Percentiles rank a stretch among this genome's conserved stretches.
Evolutionary conservation across 2,329 filamentous ascomycete genomes (phyloP).

Genomic region (Ascochyta rabiei): DNA sequence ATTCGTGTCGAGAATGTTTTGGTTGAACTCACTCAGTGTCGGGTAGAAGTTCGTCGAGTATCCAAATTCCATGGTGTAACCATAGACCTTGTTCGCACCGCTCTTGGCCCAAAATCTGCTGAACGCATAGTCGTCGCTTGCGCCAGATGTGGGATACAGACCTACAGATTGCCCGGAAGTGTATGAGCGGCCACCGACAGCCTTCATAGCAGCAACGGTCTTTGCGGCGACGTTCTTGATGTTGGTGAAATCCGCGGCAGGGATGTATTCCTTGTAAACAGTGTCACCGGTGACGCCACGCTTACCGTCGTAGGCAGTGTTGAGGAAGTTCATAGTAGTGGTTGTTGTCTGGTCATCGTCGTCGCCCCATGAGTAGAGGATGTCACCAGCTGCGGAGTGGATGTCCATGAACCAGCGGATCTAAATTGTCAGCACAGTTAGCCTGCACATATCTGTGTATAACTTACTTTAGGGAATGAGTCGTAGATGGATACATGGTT

Average conservation of each 20-base stretch:
- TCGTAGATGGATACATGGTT: constrained; percentile 61
- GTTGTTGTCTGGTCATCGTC: constrained; percentile 58
- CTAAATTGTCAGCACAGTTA: neutral
- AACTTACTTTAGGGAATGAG: constrained; percentile 49
- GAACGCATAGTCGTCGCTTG: constrained; percentile 49
- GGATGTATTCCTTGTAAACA: constrained; percentile 59
- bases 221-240: constrained; percentile 42
- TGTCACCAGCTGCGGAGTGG: constrained; percentile 60
- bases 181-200: constrained; percentile 47
- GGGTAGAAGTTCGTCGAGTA: constrained; percentile 51
- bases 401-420: constrained; percentile 65
- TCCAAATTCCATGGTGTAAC: constrained; percentile 50
- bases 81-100: constrained; percentile 49
- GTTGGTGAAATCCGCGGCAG: constrained; percentile 42
- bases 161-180: constrained; percentile 42
- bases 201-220: constrained; percentile 46
- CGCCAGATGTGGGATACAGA: constrained; percentile 47
- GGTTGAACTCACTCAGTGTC: constrained; percentile 48
- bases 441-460: too few relatives aligned
- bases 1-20: constrained; percentile 50
- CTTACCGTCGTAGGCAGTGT: constrained; percentile 58
- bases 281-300: constrained; percentile 57
- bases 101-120: constrained; percentile 44
- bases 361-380: constrained; percentile 65
- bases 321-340: constrained; percentile 59